Evolutionary conservation across 2,329 filamentous ascomycete genomes (phyloP).

Genomic region (Xylariaceae sp.): DNA sequence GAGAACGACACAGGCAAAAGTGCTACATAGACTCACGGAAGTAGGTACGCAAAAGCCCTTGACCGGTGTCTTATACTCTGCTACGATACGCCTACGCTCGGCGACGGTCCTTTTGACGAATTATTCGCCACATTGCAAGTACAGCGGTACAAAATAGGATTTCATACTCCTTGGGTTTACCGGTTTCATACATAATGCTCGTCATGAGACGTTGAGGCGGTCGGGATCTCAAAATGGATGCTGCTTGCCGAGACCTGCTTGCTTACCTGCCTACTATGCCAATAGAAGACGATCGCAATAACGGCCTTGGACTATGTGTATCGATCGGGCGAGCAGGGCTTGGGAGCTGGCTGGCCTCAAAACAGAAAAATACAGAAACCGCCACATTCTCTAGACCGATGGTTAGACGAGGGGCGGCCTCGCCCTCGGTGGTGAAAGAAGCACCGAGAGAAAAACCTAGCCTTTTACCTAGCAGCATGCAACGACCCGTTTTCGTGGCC

Average conservation of each 20-base stretch:
- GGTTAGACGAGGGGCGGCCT: no score
- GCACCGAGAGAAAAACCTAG: neutral
- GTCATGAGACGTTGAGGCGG: no score
- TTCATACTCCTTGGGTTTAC: no score
- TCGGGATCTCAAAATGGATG: neutral
- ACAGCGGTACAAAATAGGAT: no score
- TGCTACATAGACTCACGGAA: neutral
- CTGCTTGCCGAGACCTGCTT: neutral
- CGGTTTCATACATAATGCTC: no score
- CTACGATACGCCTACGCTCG: neutral
- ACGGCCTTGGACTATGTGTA: no score
- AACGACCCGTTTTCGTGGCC: neutral
- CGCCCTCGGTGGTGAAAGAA: neutral
- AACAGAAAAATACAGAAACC: no score
- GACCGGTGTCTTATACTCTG: neutral
- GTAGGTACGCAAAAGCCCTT: neutral
- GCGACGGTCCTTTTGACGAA: neutral
- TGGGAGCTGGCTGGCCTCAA: no score
- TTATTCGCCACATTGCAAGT: neutral
- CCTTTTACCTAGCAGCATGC: neutral
- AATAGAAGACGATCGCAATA: neutral
- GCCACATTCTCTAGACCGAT: no score
- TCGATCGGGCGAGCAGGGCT: no score
- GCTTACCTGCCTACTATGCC: neutral
- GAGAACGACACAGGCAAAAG: no score